phyloP scores from a whole-genome alignment of 139 green algal species.

The Diplosphaera chodatii region DNA sequence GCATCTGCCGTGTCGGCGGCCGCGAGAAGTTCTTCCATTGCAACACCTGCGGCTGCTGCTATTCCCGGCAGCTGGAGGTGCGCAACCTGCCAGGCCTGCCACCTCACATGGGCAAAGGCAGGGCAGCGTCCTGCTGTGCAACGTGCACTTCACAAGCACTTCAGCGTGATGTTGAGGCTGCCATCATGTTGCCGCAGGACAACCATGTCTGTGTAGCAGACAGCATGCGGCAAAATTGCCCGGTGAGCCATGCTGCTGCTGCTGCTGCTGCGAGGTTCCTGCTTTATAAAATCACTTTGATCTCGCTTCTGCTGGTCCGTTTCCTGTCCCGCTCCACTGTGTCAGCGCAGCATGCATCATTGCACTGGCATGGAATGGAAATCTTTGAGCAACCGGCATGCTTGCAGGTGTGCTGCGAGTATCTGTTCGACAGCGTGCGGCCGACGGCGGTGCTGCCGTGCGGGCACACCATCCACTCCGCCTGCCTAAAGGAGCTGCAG shows the following conservation, averaged over 20 bases:
- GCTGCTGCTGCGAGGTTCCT: neutral
- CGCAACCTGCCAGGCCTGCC: no score
- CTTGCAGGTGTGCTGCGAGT: slow-evolving; percentile 73
- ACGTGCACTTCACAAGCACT: neutral
- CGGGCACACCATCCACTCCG: slow-evolving; percentile 87
- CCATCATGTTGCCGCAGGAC: slow-evolving; percentile 36
- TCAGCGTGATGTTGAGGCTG: no score
- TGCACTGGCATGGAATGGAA: no score
- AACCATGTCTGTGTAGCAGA: slow-evolving; percentile 85
- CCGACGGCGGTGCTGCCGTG: slow-evolving; percentile 84
- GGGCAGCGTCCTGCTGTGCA: no score
- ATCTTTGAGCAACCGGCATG: no score
- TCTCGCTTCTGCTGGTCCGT: no score
- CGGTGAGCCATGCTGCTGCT: slow-evolving; percentile 9
- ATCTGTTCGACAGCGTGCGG: slow-evolving; percentile 83
- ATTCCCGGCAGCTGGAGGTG: slow-evolving; percentile 49
- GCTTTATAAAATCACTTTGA: no score
- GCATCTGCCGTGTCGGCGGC: slow-evolving; percentile 88
- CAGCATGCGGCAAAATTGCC: slow-evolving; percentile 85
- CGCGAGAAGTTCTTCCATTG: slow-evolving; percentile 92
- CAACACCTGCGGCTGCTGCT: slow-evolving; percentile 85
- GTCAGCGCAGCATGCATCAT: no score
- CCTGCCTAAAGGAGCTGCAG: slow-evolving; percentile 56
- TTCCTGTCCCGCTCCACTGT: no score
- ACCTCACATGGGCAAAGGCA: no score